Conservation (phyloP, 768 basidiomycete species). For the Hericium alpestre region DNA sequence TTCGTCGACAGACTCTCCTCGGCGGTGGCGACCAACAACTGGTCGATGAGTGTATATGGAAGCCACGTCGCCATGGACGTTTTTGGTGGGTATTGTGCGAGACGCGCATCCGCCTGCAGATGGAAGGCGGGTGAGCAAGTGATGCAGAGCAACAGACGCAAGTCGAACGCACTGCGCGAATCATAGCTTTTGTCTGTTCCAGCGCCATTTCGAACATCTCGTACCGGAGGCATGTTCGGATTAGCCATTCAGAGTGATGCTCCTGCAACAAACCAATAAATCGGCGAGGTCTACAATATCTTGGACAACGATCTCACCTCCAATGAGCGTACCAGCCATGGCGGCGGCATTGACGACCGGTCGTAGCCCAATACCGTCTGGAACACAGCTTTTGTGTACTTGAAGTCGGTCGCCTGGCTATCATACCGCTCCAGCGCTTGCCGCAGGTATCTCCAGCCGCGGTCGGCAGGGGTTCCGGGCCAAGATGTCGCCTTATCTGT, state of each 20-base stretch:
- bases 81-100: constrained; percentile 42
- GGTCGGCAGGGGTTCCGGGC: constrained; percentile 68
- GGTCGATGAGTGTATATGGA: constrained; percentile 77
- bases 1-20: constrained; percentile 37
- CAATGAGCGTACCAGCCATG: constrained; percentile 73
- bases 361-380: constrained; percentile 69
- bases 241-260: constrained; percentile 74
- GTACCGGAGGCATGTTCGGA: constrained; percentile 66
- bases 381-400: constrained; percentile 66
- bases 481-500: constrained; percentile 74
- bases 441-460: constrained; percentile 85
- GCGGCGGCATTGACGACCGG: constrained; percentile 51
- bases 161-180: constrained; percentile 51
- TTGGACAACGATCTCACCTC: constrained; percentile 35
- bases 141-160: background rate
- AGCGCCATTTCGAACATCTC: constrained; percentile 73
- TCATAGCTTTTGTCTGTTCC: constrained; percentile 56
- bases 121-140: background rate
- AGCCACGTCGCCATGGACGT: constrained; percentile 62
- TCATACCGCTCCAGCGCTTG: constrained; percentile 74
- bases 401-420: constrained; percentile 52
- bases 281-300: background rate
- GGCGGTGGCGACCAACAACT: constrained; percentile 60
- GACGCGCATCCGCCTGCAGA: constrained; percentile 39
- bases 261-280: constrained; percentile 28